These are phyloP conservation scores for Bassia scoparia DNA, from an alignment of 148 eudicot genomes.

Conservation along the genomic window DNA sequence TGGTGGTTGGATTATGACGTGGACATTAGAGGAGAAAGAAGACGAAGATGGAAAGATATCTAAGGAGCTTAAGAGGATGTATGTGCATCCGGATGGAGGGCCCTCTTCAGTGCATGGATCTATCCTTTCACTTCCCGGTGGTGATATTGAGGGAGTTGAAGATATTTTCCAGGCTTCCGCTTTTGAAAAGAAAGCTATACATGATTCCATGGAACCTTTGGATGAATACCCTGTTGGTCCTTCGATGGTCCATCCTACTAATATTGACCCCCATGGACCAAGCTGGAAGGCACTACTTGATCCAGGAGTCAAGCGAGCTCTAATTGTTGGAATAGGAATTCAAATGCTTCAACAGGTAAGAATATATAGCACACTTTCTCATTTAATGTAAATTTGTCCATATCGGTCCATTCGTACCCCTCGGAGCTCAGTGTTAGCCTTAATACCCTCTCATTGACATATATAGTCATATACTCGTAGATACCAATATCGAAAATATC, in stretches of 20 bases:
- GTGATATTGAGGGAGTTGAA: constrained; percentile 34
- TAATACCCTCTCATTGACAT: too few species aligned
- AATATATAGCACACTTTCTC: too few species aligned
- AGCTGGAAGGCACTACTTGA: constrained; percentile 67
- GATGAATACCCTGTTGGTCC: constrained; percentile 55
- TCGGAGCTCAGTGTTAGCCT: too few species aligned
- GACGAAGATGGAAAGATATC: constrained; percentile 51
- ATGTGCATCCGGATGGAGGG: constrained; percentile 43
- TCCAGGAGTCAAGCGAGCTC: constrained; percentile 68
- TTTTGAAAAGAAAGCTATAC: constrained; percentile 45
- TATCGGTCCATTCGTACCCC: too few species aligned
- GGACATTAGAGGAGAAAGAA: constrained; percentile 51
- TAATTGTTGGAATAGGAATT: constrained; percentile 73
- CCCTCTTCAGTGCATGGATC: constrained; percentile 50
- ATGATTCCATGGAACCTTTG: constrained; percentile 45
- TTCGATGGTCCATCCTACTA: constrained; percentile 61
- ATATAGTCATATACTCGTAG: too few species aligned
- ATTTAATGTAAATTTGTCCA: too few species aligned
- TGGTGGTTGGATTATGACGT: constrained; percentile 76
- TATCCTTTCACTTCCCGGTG: constrained; percentile 49
- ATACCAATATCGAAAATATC: too few species aligned
- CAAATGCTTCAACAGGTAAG: constrained; percentile 83
- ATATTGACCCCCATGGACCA: constrained; percentile 34
- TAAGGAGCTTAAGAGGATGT: constrained; percentile 54
- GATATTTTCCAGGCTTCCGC: constrained; percentile 52